phyloP scores from a whole-genome alignment of 2,329 filamentous ascomycete genomes.

The Diaporthe destruens region DNA sequence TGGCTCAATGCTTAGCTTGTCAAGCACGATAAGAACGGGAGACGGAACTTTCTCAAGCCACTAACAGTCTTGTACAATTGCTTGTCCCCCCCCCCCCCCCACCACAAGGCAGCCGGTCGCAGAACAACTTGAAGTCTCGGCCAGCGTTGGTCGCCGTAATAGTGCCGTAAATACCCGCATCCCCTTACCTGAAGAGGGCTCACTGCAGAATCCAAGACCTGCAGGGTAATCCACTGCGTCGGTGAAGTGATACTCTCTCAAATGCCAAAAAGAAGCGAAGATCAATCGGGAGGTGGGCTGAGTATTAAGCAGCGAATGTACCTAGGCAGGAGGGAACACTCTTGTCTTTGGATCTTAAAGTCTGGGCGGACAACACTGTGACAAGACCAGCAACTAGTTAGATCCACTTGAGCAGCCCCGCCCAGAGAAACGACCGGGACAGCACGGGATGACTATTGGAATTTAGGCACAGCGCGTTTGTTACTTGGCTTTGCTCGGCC shows the following conservation, averaged over 20 bases:
- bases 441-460: not conserved
- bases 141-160: not conserved
- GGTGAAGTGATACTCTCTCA: no score
- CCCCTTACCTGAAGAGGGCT: not conserved
- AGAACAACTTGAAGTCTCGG: not conserved
- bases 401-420: not conserved
- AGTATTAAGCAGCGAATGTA: not conserved
- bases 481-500: not conserved
- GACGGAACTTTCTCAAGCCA: conserved; percentile 19
- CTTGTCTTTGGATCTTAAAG: not conserved
- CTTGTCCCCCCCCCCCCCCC: not conserved
- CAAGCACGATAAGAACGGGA: conserved; percentile 14
- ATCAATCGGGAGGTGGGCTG: no score
- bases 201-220: not conserved
- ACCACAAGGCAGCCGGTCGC: no score
- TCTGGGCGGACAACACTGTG: no score
- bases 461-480: not conserved
- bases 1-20: conserved; percentile 26
- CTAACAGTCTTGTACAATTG: conserved; percentile 16
- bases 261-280: not conserved
- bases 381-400: not conserved
- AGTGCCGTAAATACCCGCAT: not conserved
- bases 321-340: not conserved
- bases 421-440: not conserved
- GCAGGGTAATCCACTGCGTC: not conserved